A percentile compares a stretch with the other conserved stretches of the same genome.
Evolutionary conservation across 352 stramenopile genomes (phyloP).

Genomic region (Pythium aquatile): DNA sequence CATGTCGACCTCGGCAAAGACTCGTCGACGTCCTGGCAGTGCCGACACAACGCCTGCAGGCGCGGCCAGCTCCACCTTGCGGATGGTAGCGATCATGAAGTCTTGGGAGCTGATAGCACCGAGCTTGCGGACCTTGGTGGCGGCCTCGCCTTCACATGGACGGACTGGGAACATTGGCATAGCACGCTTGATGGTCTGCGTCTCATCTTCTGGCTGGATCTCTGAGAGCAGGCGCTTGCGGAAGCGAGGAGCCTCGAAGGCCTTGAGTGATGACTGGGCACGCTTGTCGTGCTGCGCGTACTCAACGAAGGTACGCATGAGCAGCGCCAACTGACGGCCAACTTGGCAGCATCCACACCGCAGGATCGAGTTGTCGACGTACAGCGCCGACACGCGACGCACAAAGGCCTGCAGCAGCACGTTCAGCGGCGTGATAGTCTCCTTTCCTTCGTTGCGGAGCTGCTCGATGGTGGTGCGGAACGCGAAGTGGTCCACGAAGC

Average conservation of each 20-base stretch:
- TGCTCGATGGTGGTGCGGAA: constrained; percentile 60
- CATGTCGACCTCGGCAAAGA: constrained; percentile 83
- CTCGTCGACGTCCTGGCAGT: constrained; percentile 51
- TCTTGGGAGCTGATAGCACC: constrained; percentile 39
- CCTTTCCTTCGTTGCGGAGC: constrained; percentile 61
- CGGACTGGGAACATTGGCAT: constrained; percentile 30
- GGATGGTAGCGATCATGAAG: constrained; percentile 24
- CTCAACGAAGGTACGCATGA: constrained; percentile 71
- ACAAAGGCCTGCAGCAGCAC: constrained; percentile 70
- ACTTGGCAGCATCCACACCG: constrained; percentile 52
- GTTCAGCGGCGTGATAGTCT: constrained; percentile 76
- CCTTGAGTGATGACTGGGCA: constrained; percentile 11
- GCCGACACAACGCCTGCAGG: constrained; percentile 29
- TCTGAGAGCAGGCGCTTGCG: constrained; percentile 62
- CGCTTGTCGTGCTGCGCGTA: constrained; percentile 27
- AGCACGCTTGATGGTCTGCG: constrained; percentile 14
- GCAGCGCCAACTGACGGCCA: constrained; percentile 48
- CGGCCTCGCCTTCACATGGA: constrained; percentile 1
- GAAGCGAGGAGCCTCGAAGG: constrained; percentile 15
- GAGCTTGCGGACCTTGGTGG: constrained; percentile 60
- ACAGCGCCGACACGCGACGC: constrained; percentile 55
- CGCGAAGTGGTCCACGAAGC: constrained; percentile 72
- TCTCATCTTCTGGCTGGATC: constrained; percentile 38
- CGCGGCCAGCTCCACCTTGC: constrained; percentile 34
- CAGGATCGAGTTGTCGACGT: constrained; percentile 54